Base-by-base conservation (phyloP, 257 asterid genomes). In the Solanum corneliomulleri region DNA sequence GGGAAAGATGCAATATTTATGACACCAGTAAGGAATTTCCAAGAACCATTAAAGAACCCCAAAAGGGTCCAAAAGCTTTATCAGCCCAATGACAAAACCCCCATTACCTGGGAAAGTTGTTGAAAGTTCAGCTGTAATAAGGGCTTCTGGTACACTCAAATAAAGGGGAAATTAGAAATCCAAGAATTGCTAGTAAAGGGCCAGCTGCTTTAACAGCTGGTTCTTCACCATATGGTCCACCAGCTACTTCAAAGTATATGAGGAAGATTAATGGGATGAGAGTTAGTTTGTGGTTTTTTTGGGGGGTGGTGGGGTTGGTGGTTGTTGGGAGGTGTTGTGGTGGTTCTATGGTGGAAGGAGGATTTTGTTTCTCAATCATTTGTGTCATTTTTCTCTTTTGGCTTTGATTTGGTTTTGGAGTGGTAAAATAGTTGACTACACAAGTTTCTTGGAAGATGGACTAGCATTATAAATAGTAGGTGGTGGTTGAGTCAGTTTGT, bases 31-130 rank as follows among this genome's bases (percentile, higher is more conserved):
- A 96, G 92, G 90, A 96, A 94, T 16, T 94, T 96, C 94, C 93
- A 92, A 0, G 98, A 88, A 9, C 98, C 98, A 94, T 94, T 0
- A 96, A 82, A 13, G 98, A 94, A 7, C 98, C 98, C 86, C 91
- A 92, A 87, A 96, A 96, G 35, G 97, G 93, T 3, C 99, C 99
- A 86, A 96, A 96, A 27, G 99, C 99, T 1, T 88, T 83, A 29
- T 94, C 95, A n/a, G 99, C 99, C 99, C 99, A 96, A 95, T 91
- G 6, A 96, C 98, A 83, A 94, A 96, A 1, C 99, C 99, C 69
- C 99, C 98, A 90, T 96, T 96, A 18, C 98, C 98, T 42, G 98
- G 98, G 87, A 88, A 92, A 31, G 96, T 87, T 35, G 98, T 96
- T 91, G 98, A 91, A 85, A 96, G 98, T 85, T 96, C 98, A 58